phyloP scores from a whole-genome alignment of 75 land plant species.

The Pinus tabuliformis region DNA sequence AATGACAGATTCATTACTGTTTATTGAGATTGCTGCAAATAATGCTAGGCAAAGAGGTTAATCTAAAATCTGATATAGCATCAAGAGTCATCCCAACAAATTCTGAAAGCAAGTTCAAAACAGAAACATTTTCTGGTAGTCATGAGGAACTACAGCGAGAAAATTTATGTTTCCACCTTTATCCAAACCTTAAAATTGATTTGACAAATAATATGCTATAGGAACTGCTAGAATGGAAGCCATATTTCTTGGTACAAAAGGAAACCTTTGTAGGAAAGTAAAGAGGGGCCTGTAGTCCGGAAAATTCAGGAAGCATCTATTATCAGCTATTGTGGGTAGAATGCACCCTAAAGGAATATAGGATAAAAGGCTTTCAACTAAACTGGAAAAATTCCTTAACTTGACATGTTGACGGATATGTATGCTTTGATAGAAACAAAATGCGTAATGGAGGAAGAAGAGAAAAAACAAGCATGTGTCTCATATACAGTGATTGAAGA shows the following conservation, averaged over 20 bases:
- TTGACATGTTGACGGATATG: not conserved
- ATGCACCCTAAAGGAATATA: not conserved
- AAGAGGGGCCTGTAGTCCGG: not conserved
- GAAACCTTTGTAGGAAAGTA: not conserved
- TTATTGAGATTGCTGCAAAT: not conserved
- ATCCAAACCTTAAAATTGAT: not conserved
- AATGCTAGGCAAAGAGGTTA: not conserved
- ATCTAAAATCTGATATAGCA: not conserved
- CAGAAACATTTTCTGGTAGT: not conserved
- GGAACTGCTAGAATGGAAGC: not conserved
- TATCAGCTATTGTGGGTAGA: not conserved
- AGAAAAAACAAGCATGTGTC: not conserved
- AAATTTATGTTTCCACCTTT: not conserved
- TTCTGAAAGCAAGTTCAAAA: not conserved
- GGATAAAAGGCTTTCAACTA: not conserved
- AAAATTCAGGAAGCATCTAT: slow-evolving; percentile 1
- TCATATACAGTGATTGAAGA: not conserved
- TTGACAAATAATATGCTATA: too few relatives aligned
- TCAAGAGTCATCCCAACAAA: not conserved
- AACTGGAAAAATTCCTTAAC: not conserved
- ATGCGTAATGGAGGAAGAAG: not conserved
- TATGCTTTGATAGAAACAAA: not conserved
- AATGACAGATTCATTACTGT: not conserved
- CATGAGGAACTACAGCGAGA: not conserved
- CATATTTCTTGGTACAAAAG: not conserved